These are phyloP conservation scores for Paramecium primaurelia DNA, from an alignment of 73 alveolate genomes.

Conservation along the genomic window DNA sequence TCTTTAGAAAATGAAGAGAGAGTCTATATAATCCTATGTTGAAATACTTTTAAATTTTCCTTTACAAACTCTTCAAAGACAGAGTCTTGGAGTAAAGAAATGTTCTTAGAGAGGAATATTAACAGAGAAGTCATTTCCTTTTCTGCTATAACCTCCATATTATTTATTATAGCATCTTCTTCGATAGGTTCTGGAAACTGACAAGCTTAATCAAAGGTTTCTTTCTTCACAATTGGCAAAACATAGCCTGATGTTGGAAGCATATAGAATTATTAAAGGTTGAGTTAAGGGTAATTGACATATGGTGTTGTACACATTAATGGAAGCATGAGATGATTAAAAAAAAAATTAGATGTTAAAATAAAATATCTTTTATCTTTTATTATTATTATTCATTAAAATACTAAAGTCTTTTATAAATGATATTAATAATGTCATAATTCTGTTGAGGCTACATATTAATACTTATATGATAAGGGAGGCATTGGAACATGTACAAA, in stretches of 20 bases:
- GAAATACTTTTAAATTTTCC: neutral
- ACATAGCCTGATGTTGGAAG: neutral
- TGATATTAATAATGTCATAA: neutral
- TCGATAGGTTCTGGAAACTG: neutral
- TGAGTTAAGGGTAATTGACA: neutral
- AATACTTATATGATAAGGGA: neutral
- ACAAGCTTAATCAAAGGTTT: constrained; percentile 7
- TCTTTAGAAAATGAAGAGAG: neutral
- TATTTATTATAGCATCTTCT: neutral
- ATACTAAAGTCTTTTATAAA: neutral
- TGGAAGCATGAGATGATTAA: constrained; percentile 44
- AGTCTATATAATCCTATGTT: neutral
- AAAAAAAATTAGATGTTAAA: constrained; percentile 20
- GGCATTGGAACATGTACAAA: neutral
- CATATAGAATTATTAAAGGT: constrained; percentile 5
- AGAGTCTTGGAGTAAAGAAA: neutral
- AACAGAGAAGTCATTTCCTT: neutral
- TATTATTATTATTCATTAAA: neutral
- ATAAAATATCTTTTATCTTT: neutral
- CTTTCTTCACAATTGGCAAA: neutral
- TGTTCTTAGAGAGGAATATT: neutral
- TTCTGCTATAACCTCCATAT: neutral
- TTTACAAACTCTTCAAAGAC: neutral
- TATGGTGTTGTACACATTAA: neutral
- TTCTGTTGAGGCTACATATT: constrained; percentile 27